Base-by-base conservation (phyloP, 78 protist species). In the Bodo saltans region DNA sequence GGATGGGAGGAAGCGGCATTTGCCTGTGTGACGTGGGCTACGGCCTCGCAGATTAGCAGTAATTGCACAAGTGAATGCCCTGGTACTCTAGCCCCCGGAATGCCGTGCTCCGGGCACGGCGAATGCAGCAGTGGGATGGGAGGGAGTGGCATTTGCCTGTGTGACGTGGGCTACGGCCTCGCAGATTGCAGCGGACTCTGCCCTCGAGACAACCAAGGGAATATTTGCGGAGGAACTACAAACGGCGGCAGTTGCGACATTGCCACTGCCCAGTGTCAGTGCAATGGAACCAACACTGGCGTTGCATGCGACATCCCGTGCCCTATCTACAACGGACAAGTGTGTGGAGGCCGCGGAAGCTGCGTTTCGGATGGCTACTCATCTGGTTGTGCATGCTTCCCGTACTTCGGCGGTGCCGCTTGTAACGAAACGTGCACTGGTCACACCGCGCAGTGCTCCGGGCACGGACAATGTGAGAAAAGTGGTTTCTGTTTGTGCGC, bases 21-120 rank as follows among this genome's bases (percentile, higher is more conserved):
- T 76, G 81, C 69, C 29, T 38, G 28, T 76, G 81, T 38, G 1
- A 2, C 25, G 53, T 28, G 40, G 8, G 42, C 27, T 40, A 37
- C 60, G 34, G 41, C 35, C 69, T 47, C 12, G 34, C 3, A 3
- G 81, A 39, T 2, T 76, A n/a, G n/a, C n/a, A n/a, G n/a, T n/a
- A n/a, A n/a, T n/a, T n/a, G n/a, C n/a, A n/a, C n/a, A n/a, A n/a
- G n/a, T n/a, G n/a, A n/a, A n/a, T n/a, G n/a, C n/a, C n/a, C n/a
- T n/a, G n/a, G n/a, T n/a, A n/a, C n/a, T n/a, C n/a, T n/a, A n/a
- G n/a, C n/a, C n/a, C n/a, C n/a, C n/a, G n/a, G n/a, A n/a, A n/a
- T 38, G 37, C 17, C 34, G 11, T 76, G 81, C 81, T 4, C 69
- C 69, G 81, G 60, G 23, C 81, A 76, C 12, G 81, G 81, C 30